Evolutionary conservation across 1,139 yeast genomes (phyloP).

Genomic region (Torulaspora pretoriensis): DNA sequence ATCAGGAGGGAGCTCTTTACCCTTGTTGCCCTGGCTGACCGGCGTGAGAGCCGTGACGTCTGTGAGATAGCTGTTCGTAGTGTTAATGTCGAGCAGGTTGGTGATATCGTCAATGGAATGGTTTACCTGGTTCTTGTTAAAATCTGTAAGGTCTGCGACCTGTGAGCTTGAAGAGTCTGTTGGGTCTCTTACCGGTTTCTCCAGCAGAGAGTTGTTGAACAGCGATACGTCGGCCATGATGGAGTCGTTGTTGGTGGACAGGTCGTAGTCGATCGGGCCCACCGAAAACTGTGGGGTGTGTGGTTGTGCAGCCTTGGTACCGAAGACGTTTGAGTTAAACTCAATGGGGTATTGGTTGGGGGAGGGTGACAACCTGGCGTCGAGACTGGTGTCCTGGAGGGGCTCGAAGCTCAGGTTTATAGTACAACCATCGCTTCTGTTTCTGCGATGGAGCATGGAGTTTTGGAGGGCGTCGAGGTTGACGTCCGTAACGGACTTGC

Average conservation of each 20-base stretch:
- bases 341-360: conserved; percentile 13
- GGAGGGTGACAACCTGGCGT: conserved; percentile 8
- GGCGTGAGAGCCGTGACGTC: conserved; percentile 3
- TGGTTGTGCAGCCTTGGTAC: conserved; percentile 5
- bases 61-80: not conserved
- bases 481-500: conserved; percentile 10
- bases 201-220: conserved; percentile 15
- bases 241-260: conserved; percentile 4
- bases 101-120: conserved; percentile 7
- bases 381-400: conserved; percentile 7
- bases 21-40: not conserved
- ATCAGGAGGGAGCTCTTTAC: conserved; percentile 1
- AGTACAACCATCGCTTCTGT: conserved; percentile 13
- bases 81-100: not conserved
- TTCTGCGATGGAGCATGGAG: conserved; percentile 10
- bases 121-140: not conserved
- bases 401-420: conserved; percentile 13
- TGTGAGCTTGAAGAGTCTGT: not conserved
- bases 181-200: conserved; percentile 2
- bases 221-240: conserved; percentile 15
- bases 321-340: conserved; percentile 15
- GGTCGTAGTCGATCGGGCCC: conserved; percentile 10
- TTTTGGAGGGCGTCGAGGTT: conserved; percentile 9
- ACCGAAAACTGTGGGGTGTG: conserved; percentile 1
- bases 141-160: not conserved